These are phyloP conservation scores for Pichia insulana DNA, from an alignment of 805 yeast genomes.

Conservation along the genomic window DNA sequence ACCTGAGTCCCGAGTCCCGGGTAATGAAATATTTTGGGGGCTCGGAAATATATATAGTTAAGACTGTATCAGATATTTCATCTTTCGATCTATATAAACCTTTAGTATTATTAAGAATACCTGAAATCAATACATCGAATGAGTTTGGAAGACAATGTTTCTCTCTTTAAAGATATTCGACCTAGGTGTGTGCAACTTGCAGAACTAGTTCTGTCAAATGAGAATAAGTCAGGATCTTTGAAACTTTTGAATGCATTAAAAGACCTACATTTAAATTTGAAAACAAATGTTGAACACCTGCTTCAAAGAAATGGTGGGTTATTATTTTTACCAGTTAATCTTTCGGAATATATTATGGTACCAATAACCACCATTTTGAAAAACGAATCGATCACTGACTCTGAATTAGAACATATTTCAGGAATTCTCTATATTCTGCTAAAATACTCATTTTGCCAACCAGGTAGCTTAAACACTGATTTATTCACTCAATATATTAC, in stretches of 20 bases:
- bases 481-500: constrained; percentile 40
- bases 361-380: constrained; percentile 50
- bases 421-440: constrained; percentile 38
- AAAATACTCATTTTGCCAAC: constrained; percentile 37
- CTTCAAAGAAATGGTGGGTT: neutral
- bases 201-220: constrained; percentile 34
- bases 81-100: too few species aligned
- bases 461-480: constrained; percentile 29
- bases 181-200: constrained; percentile 39
- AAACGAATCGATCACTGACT: constrained; percentile 36
- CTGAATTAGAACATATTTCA: constrained; percentile 38
- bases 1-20: too few species aligned
- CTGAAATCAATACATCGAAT: too few species aligned
- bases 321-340: constrained; percentile 25
- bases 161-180: constrained; percentile 24
- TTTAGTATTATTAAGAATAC: too few species aligned
- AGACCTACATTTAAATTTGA: constrained; percentile 21
- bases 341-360: constrained; percentile 56
- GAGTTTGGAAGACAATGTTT: constrained; percentile 6
- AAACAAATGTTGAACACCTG: neutral
- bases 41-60: too few species aligned
- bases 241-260: constrained; percentile 27
- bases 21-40: too few species aligned
- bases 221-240: constrained; percentile 24
- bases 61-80: too few species aligned